Evolutionary conservation across 495 filamentous ascomycete species (phyloP).

Genomic region (Annulohypoxylon moriforme): DNA sequence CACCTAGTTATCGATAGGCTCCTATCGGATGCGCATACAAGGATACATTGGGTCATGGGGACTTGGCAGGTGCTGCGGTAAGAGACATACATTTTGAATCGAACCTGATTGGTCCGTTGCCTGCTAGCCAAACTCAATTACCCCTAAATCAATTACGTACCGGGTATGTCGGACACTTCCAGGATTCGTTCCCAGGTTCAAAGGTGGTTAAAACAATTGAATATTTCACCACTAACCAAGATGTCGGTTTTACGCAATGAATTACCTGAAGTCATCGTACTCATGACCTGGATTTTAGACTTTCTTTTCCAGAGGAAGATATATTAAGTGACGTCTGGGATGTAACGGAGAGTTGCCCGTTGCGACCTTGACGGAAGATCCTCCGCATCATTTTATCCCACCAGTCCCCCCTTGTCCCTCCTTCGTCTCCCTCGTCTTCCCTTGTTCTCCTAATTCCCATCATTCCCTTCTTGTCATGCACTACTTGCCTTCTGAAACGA

Average conservation of each 20-base stretch:
- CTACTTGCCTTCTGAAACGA: constrained; percentile 27
- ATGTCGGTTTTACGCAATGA: neutral
- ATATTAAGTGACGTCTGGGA: constrained; percentile 41
- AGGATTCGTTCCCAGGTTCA: too few species aligned
- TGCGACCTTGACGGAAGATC: constrained; percentile 41
- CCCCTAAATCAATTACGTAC: neutral
- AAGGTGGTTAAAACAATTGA: too few species aligned
- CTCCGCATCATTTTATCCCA: constrained; percentile 41
- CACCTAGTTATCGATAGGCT: constrained; percentile 6
- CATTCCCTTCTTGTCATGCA: constrained; percentile 22
- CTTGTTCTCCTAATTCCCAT: neutral
- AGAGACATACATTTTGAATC: constrained; percentile 26
- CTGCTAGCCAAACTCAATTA: neutral
- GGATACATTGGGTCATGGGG: constrained; percentile 20
- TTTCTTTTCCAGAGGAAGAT: constrained; percentile 1
- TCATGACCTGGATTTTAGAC: neutral
- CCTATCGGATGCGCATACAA: neutral
- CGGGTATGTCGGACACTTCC: too few species aligned
- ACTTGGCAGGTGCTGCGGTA: constrained; percentile 25
- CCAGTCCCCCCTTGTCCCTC: neutral
- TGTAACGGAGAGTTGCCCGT: constrained; percentile 27
- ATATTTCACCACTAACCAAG: too few species aligned
- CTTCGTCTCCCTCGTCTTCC: neutral
- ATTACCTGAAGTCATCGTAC: too few species aligned
- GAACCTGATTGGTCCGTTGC: constrained; percentile 18